Evolutionary conservation across 2,329 filamentous ascomycete genomes (phyloP).

Genomic region (Ceratocystis variospora): DNA sequence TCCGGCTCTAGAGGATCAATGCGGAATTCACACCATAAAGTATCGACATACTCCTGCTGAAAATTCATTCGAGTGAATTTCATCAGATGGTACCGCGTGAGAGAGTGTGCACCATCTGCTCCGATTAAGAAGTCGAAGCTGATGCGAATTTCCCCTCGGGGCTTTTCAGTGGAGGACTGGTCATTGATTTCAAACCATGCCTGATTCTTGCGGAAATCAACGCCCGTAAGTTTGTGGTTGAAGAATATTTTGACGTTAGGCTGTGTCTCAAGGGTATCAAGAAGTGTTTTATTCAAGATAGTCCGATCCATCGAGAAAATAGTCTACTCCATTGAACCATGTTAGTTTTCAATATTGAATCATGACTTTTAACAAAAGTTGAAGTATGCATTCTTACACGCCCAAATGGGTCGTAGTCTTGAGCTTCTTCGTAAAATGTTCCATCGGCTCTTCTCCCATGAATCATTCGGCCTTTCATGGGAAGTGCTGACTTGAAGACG

Average conservation of each 20-base stretch:
- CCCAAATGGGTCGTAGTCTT: conserved; percentile 81
- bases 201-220: conserved; percentile 63
- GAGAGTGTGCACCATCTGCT: conserved; percentile 87
- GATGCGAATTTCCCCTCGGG: conserved; percentile 62
- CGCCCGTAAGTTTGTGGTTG: conserved; percentile 82
- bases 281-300: conserved; percentile 65
- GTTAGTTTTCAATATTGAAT: background rate
- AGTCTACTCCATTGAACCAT: conserved; percentile 48
- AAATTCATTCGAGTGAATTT: conserved; percentile 87
- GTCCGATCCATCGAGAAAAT: conserved; percentile 79
- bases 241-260: conserved; percentile 88
- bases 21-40: conserved; percentile 91
- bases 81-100: conserved; percentile 87
- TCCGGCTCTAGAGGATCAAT: conserved; percentile 41
- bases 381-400: conserved; percentile 43
- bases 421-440: conserved; percentile 59
- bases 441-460: conserved; percentile 56
- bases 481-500: conserved; percentile 66
- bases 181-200: conserved; percentile 68
- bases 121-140: conserved; percentile 88
- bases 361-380: background rate
- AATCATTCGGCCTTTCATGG: conserved; percentile 95
- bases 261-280: conserved; percentile 69
- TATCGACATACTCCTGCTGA: conserved; percentile 88
- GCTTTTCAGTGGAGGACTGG: conserved; percentile 20